Evolutionary conservation across 164 flowering plant species (phyloP).

Genomic region (Annona squamosa): DNA sequence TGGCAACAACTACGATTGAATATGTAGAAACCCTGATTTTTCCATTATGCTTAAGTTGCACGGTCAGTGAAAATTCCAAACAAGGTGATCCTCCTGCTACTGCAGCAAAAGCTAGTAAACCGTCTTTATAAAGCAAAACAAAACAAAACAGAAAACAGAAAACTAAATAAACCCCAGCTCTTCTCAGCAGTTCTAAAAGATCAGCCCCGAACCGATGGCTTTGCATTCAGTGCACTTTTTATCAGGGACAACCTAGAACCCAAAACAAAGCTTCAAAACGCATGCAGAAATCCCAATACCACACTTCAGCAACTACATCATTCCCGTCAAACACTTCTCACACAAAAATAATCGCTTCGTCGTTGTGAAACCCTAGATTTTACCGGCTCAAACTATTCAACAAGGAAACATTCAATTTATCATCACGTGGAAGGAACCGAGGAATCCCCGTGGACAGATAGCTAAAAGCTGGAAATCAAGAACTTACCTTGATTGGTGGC

Average conservation of each 20-base stretch:
- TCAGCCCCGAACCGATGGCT: neutral
- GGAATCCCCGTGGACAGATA: neutral
- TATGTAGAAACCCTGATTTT: too few relatives aligned
- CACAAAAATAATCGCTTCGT: neutral
- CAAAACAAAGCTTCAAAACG: neutral
- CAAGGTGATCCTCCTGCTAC: too few relatives aligned
- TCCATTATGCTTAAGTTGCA: too few relatives aligned
- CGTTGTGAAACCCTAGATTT: neutral
- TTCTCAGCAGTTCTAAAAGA: neutral
- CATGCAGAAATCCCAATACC: neutral
- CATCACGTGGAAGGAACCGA: neutral
- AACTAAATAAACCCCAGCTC: neutral
- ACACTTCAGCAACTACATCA: neutral
- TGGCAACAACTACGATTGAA: too few relatives aligned
- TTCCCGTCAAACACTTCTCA: neutral
- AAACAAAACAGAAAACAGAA: too few relatives aligned
- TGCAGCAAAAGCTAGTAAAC: too few relatives aligned
- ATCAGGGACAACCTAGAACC: neutral
- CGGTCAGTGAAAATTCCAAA: too few relatives aligned
- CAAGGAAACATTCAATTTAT: neutral
- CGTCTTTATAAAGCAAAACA: too few relatives aligned
- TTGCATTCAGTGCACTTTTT: too few relatives aligned
- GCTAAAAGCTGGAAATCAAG: neutral
- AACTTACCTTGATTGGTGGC: constrained; percentile 39
- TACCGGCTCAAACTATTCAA: neutral